Conservation (phyloP, 768 basidiomycete genomes). For the Lentinula sp. region DNA sequence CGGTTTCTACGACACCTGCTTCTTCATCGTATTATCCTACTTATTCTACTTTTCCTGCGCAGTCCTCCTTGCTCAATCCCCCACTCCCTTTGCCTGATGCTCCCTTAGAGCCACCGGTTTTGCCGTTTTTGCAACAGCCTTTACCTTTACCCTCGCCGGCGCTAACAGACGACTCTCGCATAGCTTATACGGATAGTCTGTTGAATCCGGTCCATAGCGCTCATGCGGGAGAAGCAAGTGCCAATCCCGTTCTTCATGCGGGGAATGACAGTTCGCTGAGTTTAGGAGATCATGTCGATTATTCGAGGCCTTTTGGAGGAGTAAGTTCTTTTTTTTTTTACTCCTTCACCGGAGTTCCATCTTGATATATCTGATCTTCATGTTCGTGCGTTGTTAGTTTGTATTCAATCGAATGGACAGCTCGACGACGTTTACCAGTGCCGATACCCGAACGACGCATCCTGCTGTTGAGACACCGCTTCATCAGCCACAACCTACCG, state of each 20-base stretch:
- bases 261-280: background rate
- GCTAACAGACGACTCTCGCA: background rate
- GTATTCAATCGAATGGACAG: conserved; percentile 7
- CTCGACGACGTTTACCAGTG: background rate
- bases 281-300: conserved; percentile 5
- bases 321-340: background rate
- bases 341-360: too few relatives aligned
- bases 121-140: background rate
- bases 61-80: background rate
- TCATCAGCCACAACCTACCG: background rate
- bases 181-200: background rate
- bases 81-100: background rate
- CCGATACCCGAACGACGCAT: background rate
- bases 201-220: background rate
- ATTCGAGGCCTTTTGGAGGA: conserved; percentile 5
- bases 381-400: background rate
- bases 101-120: background rate
- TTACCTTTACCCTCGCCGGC: background rate
- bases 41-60: background rate
- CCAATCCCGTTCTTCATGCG: background rate
- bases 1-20: background rate
- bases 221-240: background rate
- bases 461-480: background rate
- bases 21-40: conserved; percentile 2
- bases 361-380: background rate